Percentiles rank a stretch among this genome's conserved stretches.
Evolutionary conservation across 78 protist genomes (phyloP).

Genomic region (Blattamonas nauphoetae): DNA sequence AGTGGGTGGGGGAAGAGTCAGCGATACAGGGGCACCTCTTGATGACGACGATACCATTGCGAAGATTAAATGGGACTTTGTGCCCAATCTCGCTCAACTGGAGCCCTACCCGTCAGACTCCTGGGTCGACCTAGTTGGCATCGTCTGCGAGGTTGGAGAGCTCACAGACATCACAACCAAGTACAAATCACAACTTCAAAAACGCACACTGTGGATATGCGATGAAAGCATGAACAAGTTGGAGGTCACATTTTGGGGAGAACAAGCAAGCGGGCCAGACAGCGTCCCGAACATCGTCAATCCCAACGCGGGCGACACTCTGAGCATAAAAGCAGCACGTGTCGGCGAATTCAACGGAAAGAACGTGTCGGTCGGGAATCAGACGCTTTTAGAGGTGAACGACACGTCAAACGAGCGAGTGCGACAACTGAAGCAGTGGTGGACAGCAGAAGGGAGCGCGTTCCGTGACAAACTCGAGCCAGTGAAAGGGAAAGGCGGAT

Average conservation of each 20-base stretch:
- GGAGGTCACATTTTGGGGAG: conserved; percentile 6
- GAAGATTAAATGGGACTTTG: background rate
- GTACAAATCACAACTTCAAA: background rate
- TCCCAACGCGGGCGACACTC: background rate
- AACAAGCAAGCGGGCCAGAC: no score
- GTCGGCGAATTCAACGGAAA: background rate
- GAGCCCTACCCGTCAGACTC: background rate
- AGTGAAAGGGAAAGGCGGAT: background rate
- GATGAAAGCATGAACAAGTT: conserved; percentile 1
- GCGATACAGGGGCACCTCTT: background rate
- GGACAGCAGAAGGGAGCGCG: no score
- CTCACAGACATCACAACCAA: background rate
- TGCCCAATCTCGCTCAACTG: background rate
- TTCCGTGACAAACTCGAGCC: background rate
- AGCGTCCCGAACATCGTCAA: background rate
- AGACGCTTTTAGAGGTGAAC: background rate
- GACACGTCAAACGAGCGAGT: background rate
- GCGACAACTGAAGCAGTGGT: background rate
- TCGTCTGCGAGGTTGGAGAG: background rate
- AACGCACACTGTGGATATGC: background rate
- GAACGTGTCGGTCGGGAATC: background rate
- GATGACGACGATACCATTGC: background rate
- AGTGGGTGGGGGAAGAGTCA: background rate
- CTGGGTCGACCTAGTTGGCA: background rate
- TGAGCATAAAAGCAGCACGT: background rate